Evolutionary conservation across 768 basidiomycete species (phyloP).

Genomic region (Obba rivulosa): DNA sequence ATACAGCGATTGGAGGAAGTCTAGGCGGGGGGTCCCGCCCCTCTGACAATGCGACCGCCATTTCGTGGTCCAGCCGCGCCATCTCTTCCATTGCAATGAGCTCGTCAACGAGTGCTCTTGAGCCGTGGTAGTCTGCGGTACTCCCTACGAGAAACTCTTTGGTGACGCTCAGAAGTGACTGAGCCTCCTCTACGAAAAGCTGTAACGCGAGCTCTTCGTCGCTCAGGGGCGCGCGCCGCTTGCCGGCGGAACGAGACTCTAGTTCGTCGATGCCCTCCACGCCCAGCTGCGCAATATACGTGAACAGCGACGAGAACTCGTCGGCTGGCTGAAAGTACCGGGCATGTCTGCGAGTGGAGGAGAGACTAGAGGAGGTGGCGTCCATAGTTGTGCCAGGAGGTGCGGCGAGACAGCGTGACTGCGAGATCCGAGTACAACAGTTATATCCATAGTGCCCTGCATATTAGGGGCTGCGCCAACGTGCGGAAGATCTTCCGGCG

Average conservation of each 20-base stretch:
- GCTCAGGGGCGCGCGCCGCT: background rate
- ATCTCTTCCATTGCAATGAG: conserved; percentile 14
- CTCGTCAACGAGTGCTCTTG: conserved; percentile 11
- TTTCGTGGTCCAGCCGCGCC: conserved; percentile 15
- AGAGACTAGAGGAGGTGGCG: too few relatives aligned
- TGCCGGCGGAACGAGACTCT: conserved; percentile 2
- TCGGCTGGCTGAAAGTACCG: background rate
- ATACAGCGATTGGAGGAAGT: background rate
- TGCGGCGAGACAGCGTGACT: too few relatives aligned
- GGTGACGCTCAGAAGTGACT: conserved; percentile 8
- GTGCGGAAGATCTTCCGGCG: too few relatives aligned
- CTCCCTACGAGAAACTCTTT: conserved; percentile 4
- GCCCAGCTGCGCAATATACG: conserved; percentile 11
- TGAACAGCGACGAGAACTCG: conserved; percentile 8
- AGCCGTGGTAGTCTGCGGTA: background rate
- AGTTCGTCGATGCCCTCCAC: conserved; percentile 13
- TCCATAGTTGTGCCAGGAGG: too few relatives aligned
- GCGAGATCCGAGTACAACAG: too few relatives aligned
- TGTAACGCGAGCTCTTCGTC: conserved; percentile 19
- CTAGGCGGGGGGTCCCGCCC: conserved; percentile 13
- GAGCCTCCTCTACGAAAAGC: conserved; percentile 19
- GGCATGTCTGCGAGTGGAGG: too few relatives aligned
- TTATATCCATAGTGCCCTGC: too few relatives aligned
- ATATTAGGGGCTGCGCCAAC: too few relatives aligned
- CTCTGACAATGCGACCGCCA: conserved; percentile 17